Evolutionary conservation across 1,284 basidiomycete species (phyloP).

Genomic region (Salmacisia buchloeana): DNA sequence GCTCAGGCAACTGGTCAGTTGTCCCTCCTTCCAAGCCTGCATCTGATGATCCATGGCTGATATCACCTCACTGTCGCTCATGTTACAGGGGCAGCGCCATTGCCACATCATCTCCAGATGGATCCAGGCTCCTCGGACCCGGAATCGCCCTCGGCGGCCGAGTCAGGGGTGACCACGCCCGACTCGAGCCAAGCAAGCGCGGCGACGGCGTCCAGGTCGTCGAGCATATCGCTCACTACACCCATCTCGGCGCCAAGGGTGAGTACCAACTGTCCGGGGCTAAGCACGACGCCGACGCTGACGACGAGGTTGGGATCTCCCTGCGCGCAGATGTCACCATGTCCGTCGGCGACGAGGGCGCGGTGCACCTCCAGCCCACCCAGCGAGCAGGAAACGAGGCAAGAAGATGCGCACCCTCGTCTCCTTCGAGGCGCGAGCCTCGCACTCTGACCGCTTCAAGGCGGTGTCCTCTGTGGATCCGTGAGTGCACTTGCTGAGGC

Average conservation of each 20-base stretch:
- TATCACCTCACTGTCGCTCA: not conserved
- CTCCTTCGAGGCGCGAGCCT: constrained; percentile 30
- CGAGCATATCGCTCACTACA: not conserved
- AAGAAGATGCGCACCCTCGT: constrained; percentile 32
- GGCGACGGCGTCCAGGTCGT: not conserved
- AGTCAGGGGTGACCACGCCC: too few relatives aligned
- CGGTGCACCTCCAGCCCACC: constrained; percentile 31
- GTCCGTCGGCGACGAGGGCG: constrained; percentile 30
- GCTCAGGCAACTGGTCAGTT: constrained; percentile 50
- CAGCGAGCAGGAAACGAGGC: constrained; percentile 10
- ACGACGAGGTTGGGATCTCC: too few relatives aligned
- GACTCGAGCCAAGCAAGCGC: not conserved
- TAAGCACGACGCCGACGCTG: too few relatives aligned
- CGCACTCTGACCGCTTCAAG: constrained; percentile 42
- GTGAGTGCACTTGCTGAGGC: constrained; percentile 9
- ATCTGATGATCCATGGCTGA: not conserved
- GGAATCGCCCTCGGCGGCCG: too few relatives aligned
- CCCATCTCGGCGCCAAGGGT: constrained; percentile 28
- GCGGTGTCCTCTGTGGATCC: constrained; percentile 15
- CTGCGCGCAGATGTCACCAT: constrained; percentile 16
- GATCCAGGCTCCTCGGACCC: too few relatives aligned
- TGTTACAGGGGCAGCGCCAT: constrained; percentile 56
- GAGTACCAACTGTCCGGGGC: too few relatives aligned
- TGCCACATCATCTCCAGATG: too few relatives aligned
- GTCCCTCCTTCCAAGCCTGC: not conserved